phyloP scores from a whole-genome alignment of 805 yeast species.

The Yamadazyma tumulicola region DNA sequence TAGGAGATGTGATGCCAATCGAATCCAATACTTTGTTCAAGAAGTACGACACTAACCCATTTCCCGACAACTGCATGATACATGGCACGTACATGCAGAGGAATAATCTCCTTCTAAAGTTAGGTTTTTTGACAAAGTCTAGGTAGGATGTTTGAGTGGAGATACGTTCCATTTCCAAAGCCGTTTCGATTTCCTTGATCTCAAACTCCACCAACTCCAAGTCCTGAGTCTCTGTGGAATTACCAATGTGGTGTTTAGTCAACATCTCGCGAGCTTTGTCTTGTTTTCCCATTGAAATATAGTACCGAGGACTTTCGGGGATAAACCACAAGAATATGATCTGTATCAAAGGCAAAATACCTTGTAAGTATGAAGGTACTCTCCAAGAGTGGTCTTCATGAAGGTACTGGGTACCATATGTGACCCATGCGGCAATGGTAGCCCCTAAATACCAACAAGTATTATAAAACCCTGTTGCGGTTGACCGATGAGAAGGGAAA shows the following conservation, averaged over 20 bases:
- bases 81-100: slow-evolving; percentile 6
- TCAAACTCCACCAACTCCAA: slow-evolving; percentile 9
- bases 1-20: slow-evolving; percentile 47
- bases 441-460: slow-evolving; percentile 58
- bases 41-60: slow-evolving; percentile 49
- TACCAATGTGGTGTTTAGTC: slow-evolving; percentile 36
- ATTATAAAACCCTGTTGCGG: slow-evolving; percentile 44
- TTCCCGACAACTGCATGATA: slow-evolving; percentile 36
- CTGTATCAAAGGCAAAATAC: slow-evolving; percentile 43
- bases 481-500: slow-evolving; percentile 44
- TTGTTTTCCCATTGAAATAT: slow-evolving; percentile 36
- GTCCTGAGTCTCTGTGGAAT: slow-evolving; percentile 30
- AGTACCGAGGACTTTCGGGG: slow-evolving; percentile 51
- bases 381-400: slow-evolving; percentile 45
- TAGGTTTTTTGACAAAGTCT: slow-evolving; percentile 9
- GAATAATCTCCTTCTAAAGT: slow-evolving; percentile 10
- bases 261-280: slow-evolving; percentile 44
- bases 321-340: slow-evolving; percentile 30
- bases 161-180: slow-evolving; percentile 10
- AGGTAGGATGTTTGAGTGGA: slow-evolving; percentile 8
- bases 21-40: slow-evolving; percentile 44
- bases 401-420: slow-evolving; percentile 40
- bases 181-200: slow-evolving; percentile 11
- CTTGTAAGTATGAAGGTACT: slow-evolving; percentile 52
- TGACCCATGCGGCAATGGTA: slow-evolving; percentile 49